These are phyloP conservation scores for Fraxinus latifolia DNA, from an alignment of 305 asterid species.

Conservation along the genomic window DNA sequence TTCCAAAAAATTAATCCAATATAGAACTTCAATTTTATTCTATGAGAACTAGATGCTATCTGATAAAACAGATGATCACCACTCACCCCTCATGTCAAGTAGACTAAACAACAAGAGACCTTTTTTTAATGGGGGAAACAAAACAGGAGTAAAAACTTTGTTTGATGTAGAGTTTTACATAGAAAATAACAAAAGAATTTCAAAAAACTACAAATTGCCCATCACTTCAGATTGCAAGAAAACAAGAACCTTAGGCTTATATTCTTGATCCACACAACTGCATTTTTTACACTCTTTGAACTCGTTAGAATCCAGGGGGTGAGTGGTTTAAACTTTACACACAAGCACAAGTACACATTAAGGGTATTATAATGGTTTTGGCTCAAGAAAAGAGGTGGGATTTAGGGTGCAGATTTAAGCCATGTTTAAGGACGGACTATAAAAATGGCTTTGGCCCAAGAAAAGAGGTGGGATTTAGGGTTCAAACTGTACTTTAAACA, in stretches of 20 bases:
- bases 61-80: background rate
- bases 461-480: constrained; percentile 16
- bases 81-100: background rate
- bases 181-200: background rate
- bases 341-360: background rate
- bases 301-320: background rate
- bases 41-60: background rate
- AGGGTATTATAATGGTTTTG: background rate
- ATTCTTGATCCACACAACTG: background rate
- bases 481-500: constrained; percentile 14
- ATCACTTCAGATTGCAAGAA: background rate
- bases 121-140: background rate
- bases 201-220: background rate
- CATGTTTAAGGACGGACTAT: background rate
- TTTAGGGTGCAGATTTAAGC: background rate
- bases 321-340: background rate
- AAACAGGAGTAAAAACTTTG: background rate
- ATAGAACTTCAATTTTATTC: too few relatives aligned
- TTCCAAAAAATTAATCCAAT: background rate
- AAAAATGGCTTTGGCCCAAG: constrained; percentile 1
- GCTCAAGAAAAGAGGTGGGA: constrained; percentile 22
- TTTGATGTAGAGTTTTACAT: background rate
- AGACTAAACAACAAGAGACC: background rate
- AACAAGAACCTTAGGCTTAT: background rate
- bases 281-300: background rate